Percentiles rank a stretch among this genome's conserved stretches.
Conservation (phyloP, 2,329 filamentous ascomycete genomes). For the Pseudogymnoascus sp. region DNA sequence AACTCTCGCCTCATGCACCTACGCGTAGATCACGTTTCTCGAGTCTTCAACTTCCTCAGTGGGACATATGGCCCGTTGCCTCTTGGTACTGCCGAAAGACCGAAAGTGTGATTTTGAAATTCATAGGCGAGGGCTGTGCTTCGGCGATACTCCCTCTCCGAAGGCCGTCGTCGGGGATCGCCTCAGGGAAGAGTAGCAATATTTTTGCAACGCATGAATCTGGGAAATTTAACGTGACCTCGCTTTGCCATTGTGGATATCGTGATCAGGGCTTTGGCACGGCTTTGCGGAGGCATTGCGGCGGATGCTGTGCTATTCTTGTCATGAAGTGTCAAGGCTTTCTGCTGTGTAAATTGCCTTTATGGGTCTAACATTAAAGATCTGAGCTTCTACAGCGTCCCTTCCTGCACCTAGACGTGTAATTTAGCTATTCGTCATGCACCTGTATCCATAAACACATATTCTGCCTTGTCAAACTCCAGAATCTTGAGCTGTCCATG, state of each 20-base stretch:
- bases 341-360: background rate
- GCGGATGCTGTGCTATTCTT: conserved; percentile 1
- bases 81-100: background rate
- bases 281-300: background rate
- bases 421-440: conserved; percentile 3
- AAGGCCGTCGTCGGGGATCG: background rate
- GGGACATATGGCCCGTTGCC: background rate
- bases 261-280: background rate
- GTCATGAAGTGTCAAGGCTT: conserved; percentile 4
- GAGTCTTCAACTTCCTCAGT: background rate
- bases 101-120: background rate
- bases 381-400: conserved; percentile 1
- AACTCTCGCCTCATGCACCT: background rate
- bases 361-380: background rate
- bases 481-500: background rate
- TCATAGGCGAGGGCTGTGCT: conserved; percentile 3
- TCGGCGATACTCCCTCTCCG: background rate
- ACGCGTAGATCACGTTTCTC: background rate
- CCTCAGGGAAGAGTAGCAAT: background rate
- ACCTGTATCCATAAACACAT: background rate
- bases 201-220: background rate
- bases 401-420: background rate
- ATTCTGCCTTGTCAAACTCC: background rate
- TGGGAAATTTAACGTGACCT: conserved; percentile 2
- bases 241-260: background rate